Conservation (phyloP, 2,329 filamentous ascomycete species). For the Orbilia oligospora region DNA sequence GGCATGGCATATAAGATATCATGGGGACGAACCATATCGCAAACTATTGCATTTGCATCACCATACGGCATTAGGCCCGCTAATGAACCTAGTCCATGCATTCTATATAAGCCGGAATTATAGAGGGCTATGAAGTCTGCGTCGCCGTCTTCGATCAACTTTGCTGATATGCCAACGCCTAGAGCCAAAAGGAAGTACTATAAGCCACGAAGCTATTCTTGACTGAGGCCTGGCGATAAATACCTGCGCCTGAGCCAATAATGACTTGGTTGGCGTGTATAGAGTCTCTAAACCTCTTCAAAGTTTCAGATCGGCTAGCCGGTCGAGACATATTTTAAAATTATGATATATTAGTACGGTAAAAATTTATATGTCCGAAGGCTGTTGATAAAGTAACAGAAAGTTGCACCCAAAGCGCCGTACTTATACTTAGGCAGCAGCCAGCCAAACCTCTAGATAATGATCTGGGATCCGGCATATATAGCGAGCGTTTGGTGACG, state of each 20-base stretch:
- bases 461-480: too few relatives aligned
- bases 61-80: slow-evolving; percentile 69
- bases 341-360: too few relatives aligned
- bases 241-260: background rate
- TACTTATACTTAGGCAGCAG: too few relatives aligned
- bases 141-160: slow-evolving; percentile 78
- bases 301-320: background rate
- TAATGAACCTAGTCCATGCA: slow-evolving; percentile 79
- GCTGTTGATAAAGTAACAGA: too few relatives aligned
- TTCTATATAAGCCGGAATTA: slow-evolving; percentile 80
- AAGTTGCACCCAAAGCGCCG: too few relatives aligned
- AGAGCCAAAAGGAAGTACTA: too few relatives aligned
- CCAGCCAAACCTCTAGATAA: too few relatives aligned
- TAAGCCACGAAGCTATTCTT: background rate
- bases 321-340: background rate
- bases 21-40: slow-evolving; percentile 64
- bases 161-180: slow-evolving; percentile 79
- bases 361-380: too few relatives aligned
- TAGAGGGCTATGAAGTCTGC: slow-evolving; percentile 80
- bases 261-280: background rate
- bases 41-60: slow-evolving; percentile 70
- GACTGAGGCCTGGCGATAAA: background rate
- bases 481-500: too few relatives aligned
- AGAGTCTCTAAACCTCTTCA: background rate
- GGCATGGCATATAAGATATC: background rate